Base-by-base conservation (phyloP, 495 filamentous ascomycete genomes). In the Chaetomidium leptoderma region DNA sequence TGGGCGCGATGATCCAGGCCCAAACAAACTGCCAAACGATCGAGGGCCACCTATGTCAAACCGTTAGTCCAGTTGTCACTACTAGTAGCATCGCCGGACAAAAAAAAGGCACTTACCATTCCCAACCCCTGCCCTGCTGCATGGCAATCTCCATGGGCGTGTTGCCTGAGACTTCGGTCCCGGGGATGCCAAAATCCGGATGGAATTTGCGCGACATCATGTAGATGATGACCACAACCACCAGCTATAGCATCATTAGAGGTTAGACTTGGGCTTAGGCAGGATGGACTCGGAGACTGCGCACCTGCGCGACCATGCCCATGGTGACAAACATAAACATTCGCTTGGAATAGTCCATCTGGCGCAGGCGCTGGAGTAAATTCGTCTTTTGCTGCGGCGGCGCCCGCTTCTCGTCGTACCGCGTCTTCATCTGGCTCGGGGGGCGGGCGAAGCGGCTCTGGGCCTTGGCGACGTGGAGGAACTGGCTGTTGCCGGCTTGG, bases 161-260 rank as follows among this genome's bases (percentile, higher is more conserved):
- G 26, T 21, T 62, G 37, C 80, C 86, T 10, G 45, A 16, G 8
- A 68, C 71, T 63, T 72, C 73, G 17, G 73, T 76, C n/a, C 72
- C 70, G 17, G 69, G 60, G 24, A 76, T 67, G 14, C 74, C 74
- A 48, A 73, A 76, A 1, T 56, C 56, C 3, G 72, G 63, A 42
- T 89, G 84, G 58, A 84, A 89, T 55, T 86, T 85, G 53, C 76
- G 78, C 21, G 85, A 90, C 29, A 84, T 79, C 36, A 86, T 61
- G 68, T 75, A 91, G 65, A 89, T 80, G 19, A 85, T 57, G 27
- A 84, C 57, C 0, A 86, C 83, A 26, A 83, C 74, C 43, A 86
- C 59, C 11, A 88, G 59, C 81, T 85, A 57, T 24, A 2, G 8
- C 11, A 19, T 8, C 19, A 4, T 7, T 19, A 10, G 29, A 8